Base-by-base conservation (phyloP, 352 stramenopile species). In the Peronospora destructor region DNA sequence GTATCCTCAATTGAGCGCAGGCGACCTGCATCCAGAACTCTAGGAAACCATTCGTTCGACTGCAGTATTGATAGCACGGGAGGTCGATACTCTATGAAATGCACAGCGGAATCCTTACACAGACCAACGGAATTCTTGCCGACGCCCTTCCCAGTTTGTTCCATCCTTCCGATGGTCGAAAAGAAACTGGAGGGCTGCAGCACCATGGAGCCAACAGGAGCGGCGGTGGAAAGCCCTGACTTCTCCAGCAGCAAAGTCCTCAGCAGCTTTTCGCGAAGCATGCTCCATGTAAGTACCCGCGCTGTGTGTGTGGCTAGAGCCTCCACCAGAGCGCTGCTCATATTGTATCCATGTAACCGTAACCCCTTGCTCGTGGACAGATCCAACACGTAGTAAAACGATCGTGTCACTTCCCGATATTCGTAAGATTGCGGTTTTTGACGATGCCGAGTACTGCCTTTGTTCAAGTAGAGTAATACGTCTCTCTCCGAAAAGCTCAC, bases 371-470 rank as follows among this genome's bases (percentile, higher is more conserved):
- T 64, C 6, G 65, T 64, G 0, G 77, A 91, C 8, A 91, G 34
- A 23, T 87, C 74, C 13, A 89, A 47, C 23, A 88, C 56, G 43
- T 87, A 90, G 38, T 87, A 92, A 38, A 90, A 83, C 10, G 74
- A 82, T 25, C 76, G 66, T n/a, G 68, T 76, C 23, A 64, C 54
- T 11, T 64, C 48, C n/a, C 47, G 21, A 8, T 41, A 33, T 17
- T 56, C 54, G 6, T 29, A 36, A 32, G 48, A 29, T 16, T 39
- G 35, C 21, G 40, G 29, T 30, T 54, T 56, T 9, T 55, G 45
- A 25, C 59, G 62, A 19, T 62, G 40, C n/a, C 57, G 41, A 39
- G 35, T 54, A 25, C 33, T 56, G 37, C 44, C 43, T 40, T 38
- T 65, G 26, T 60, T 68, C 7, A 38, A 54, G 35, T 83, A 73